Percentiles rank a stretch among this genome's conserved stretches.
phyloP scores from a whole-genome alignment of 768 basidiomycete species.

The Amanita jacksonii region DNA sequence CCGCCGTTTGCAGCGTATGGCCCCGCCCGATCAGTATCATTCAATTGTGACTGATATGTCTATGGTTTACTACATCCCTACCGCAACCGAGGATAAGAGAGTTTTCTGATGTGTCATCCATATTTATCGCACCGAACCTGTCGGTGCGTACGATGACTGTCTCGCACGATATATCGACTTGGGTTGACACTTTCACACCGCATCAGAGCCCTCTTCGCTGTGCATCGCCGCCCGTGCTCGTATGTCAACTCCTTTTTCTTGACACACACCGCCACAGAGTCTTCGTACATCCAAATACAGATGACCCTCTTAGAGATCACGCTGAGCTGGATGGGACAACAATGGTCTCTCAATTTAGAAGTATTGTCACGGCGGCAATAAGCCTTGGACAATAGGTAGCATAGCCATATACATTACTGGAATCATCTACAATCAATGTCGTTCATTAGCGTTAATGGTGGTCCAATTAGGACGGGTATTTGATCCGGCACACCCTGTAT shows the following conservation, averaged over 20 bases:
- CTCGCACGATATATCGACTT: no score
- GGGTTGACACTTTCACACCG: conserved; percentile 57
- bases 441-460: no score
- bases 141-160: conserved; percentile 48
- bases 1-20: conserved; percentile 35
- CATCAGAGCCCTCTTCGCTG: conserved; percentile 60
- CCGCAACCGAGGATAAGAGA: conserved; percentile 36
- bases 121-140: conserved; percentile 49
- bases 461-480: no score
- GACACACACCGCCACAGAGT: conserved; percentile 30
- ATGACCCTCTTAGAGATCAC: conserved; percentile 46
- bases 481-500: no score
- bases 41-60: not conserved
- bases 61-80: conserved; percentile 55
- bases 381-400: no score
- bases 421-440: no score
- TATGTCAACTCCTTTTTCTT: conserved; percentile 23
- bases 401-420: no score
- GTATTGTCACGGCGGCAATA: not conserved
- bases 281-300: conserved; percentile 64
- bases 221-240: conserved; percentile 66
- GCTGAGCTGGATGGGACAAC: conserved; percentile 60
- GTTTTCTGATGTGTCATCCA: conserved; percentile 66
- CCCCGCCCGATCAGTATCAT: not conserved
- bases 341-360: conserved; percentile 44